phyloP scores from a whole-genome alignment of 2,329 filamentous ascomycete species.

The Thermochaetoides dissita region DNA sequence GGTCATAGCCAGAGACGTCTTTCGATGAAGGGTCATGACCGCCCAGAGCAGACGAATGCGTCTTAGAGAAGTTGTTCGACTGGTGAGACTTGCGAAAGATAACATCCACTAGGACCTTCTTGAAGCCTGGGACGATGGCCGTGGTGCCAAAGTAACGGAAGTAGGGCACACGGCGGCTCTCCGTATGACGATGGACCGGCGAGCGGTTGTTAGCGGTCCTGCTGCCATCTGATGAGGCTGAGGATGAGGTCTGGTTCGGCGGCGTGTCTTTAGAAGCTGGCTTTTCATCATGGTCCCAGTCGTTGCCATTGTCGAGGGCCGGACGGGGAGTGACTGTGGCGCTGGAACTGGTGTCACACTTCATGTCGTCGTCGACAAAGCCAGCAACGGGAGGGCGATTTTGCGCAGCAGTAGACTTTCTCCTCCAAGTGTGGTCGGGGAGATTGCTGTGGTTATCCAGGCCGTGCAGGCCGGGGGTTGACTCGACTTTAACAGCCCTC shows the following conservation, averaged over 20 bases:
- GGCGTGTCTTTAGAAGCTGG: conserved; percentile 12
- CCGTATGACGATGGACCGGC: conserved; percentile 33
- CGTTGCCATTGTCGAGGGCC: conserved; percentile 12
- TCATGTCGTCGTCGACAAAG: conserved; percentile 13
- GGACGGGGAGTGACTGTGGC: conserved; percentile 7
- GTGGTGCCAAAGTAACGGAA: conserved; percentile 86
- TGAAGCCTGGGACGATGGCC: conserved; percentile 81
- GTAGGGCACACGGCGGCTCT: conserved; percentile 62
- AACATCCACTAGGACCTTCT: conserved; percentile 65
- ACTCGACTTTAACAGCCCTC: conserved; percentile 9
- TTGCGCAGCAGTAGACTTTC: conserved; percentile 8
- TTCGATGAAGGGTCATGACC: conserved; percentile 8
- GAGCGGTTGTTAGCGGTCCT: conserved; percentile 28
- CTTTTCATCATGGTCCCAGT: conserved; percentile 15
- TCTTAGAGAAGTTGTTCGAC: conserved; percentile 40
- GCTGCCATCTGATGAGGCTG: conserved; percentile 22
- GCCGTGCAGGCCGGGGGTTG: conserved; percentile 10
- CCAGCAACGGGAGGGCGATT: conserved; percentile 13
- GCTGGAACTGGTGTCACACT: conserved; percentile 14
- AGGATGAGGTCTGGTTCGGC: conserved; percentile 22
- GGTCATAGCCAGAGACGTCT: conserved; percentile 28
- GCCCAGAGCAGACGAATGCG: conserved; percentile 31
- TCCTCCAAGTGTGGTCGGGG: conserved; percentile 17
- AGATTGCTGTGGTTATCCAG: conserved; percentile 16
- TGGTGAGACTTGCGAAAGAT: conserved; percentile 47